Conservation (phyloP, 2,329 filamentous ascomycete genomes). For the Ophiostoma ips region DNA sequence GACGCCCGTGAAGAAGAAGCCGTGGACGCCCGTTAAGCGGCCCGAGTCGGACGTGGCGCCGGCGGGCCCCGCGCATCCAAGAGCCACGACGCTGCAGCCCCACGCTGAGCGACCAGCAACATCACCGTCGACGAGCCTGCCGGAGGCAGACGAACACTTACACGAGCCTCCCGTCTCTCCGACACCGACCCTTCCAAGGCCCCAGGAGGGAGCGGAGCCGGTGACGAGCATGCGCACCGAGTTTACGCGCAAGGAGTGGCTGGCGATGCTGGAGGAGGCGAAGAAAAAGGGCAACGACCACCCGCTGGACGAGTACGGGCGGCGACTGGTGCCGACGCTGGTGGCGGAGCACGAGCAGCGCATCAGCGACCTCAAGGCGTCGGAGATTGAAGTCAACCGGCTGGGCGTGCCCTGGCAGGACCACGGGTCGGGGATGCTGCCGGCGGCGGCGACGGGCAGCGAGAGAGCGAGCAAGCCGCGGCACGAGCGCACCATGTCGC, state of each 20-base stretch:
- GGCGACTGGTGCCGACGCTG: slow-evolving; percentile 10
- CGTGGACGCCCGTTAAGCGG: slow-evolving; percentile 45
- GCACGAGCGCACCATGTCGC: slow-evolving; percentile 12
- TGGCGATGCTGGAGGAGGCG: slow-evolving; percentile 10
- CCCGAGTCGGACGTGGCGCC: slow-evolving; percentile 17
- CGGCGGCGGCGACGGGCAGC: not conserved
- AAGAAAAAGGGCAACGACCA: slow-evolving; percentile 5
- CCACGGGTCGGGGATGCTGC: not conserved
- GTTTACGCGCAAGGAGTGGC: slow-evolving; percentile 12
- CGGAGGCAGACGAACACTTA: not conserved
- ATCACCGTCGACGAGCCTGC: not conserved
- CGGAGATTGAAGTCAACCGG: slow-evolving; percentile 13
- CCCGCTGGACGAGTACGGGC: slow-evolving; percentile 11
- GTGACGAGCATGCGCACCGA: not conserved
- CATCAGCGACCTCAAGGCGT: slow-evolving; percentile 12
- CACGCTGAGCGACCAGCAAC: not conserved
- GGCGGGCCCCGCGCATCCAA: slow-evolving; percentile 9
- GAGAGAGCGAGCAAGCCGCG: not conserved
- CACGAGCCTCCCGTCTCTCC: not conserved
- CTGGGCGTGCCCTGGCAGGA: slow-evolving; percentile 12
- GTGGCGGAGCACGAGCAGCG: slow-evolving; percentile 15
- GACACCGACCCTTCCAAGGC: not conserved
- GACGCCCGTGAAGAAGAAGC: slow-evolving; percentile 50
- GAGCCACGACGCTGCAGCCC: not conserved
- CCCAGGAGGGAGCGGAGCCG: not conserved